phyloP scores from a whole-genome alignment of 306 rosid species.

The Astragalus membranaceus region DNA sequence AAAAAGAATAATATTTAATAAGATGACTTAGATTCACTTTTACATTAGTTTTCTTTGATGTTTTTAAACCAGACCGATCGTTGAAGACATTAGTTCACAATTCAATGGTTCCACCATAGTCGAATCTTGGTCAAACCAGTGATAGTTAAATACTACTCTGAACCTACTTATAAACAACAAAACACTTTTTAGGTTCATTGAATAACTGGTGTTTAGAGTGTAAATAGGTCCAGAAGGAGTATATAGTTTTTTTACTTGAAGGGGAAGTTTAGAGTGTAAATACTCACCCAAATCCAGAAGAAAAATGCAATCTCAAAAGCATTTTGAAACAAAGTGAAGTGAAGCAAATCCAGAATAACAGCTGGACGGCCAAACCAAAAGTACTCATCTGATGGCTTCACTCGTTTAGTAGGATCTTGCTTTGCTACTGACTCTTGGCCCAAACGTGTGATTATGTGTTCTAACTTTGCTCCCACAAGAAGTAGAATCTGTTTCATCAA shows the following conservation, averaged over 20 bases:
- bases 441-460: slow-evolving; percentile 62
- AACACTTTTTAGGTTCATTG: too few relatives aligned
- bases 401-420: slow-evolving; percentile 13
- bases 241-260: background rate
- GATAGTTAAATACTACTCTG: too few relatives aligned
- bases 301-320: slow-evolving; percentile 92
- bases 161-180: too few relatives aligned
- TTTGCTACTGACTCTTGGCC: slow-evolving; percentile 41
- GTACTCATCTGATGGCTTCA: slow-evolving; percentile 71
- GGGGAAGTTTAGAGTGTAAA: background rate
- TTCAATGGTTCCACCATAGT: too few relatives aligned
- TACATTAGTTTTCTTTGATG: too few relatives aligned
- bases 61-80: too few relatives aligned
- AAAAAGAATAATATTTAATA: background rate
- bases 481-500: slow-evolving; percentile 58
- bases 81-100: too few relatives aligned
- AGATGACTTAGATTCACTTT: too few relatives aligned
- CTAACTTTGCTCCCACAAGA: slow-evolving; percentile 93
- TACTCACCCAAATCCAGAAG: slow-evolving; percentile 85
- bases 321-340: slow-evolving; percentile 90
- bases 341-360: slow-evolving; percentile 63
- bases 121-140: too few relatives aligned
- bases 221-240: too few relatives aligned
- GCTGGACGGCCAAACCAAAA: slow-evolving; percentile 69
- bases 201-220: too few relatives aligned